Percentiles rank a stretch among this genome's conserved stretches.
Conservation (phyloP, 352 stramenopile species). For the Phytopythium sindhum region DNA sequence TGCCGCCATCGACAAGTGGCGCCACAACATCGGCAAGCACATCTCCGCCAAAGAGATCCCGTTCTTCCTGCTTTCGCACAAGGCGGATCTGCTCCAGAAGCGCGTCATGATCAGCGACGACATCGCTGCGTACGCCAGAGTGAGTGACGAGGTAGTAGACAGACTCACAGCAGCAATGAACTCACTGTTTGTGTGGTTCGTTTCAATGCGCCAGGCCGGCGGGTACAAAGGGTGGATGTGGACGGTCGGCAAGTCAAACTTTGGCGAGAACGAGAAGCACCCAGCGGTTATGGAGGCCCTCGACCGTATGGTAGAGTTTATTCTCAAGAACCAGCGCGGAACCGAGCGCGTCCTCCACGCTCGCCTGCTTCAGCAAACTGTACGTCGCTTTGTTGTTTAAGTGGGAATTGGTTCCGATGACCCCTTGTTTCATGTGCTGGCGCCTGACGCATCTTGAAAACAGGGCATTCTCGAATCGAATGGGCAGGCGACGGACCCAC, state of each 20-base stretch:
- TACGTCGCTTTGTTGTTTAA: not conserved
- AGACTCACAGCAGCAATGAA: not conserved
- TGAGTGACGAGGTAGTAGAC: not conserved
- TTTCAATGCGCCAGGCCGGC: conserved; percentile 25
- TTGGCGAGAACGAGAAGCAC: conserved; percentile 83
- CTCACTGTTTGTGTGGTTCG: not conserved
- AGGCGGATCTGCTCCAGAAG: conserved; percentile 81
- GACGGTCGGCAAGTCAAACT: conserved; percentile 70
- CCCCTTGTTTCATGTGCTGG: not conserved
- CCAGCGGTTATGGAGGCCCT: conserved; percentile 69
- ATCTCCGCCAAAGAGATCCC: conserved; percentile 71
- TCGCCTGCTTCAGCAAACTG: conserved; percentile 18
- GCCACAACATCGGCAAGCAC: conserved; percentile 64
- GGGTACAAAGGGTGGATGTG: conserved; percentile 84
- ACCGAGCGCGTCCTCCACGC: conserved; percentile 27
- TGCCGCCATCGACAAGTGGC: conserved; percentile 82
- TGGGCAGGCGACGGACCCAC: conserved; percentile 19
- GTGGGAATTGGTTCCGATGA: not conserved
- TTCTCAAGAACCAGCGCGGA: conserved; percentile 35
- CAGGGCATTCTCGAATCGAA: conserved; percentile 50
- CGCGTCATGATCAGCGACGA: conserved; percentile 85
- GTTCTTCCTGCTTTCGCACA: conserved; percentile 81
- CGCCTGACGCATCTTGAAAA: not conserved
- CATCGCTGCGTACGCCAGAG: conserved; percentile 71
- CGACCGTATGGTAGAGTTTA: conserved; percentile 69